These are phyloP conservation scores for Ceraceosorus guamensis DNA, from an alignment of 1,284 basidiomycete species.

Conservation along the genomic window DNA sequence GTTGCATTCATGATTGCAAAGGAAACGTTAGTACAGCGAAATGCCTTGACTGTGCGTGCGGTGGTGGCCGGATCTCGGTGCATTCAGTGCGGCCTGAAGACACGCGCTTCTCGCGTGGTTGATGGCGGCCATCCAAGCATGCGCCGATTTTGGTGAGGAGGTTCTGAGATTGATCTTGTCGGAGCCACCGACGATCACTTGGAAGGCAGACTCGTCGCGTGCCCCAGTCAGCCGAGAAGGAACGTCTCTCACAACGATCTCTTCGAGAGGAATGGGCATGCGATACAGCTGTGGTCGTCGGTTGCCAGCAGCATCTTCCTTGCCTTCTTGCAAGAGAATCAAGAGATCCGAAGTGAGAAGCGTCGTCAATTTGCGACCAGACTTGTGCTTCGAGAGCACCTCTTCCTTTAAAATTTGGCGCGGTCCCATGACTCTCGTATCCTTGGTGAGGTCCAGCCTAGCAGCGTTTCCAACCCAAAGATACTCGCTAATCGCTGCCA, in stretches of 20 bases:
- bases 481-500: conserved; percentile 65
- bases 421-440: conserved; percentile 69
- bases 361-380: conserved; percentile 65
- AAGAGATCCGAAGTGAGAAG: conserved; percentile 48
- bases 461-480: conserved; percentile 59
- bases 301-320: not conserved
- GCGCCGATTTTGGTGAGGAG: conserved; percentile 2
- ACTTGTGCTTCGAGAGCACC: conserved; percentile 69
- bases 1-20: too few relatives aligned
- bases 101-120: conserved; percentile 10
- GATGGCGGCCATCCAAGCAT: conserved; percentile 16
- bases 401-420: conserved; percentile 75
- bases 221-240: conserved; percentile 8
- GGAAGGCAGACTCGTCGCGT: conserved; percentile 14
- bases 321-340: conserved; percentile 25
- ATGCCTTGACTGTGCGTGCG: too few relatives aligned
- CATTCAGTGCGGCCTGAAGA: conserved; percentile 1
- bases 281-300: conserved; percentile 14
- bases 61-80: too few relatives aligned
- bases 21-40: too few relatives aligned
- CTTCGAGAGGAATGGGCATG: conserved; percentile 31
- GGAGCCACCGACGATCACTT: conserved; percentile 10
- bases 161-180: conserved; percentile 10
- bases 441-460: conserved; percentile 67
- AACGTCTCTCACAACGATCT: conserved; percentile 18